Conservation (phyloP, 768 basidiomycete genomes). For the Mycena sanguinolenta region DNA sequence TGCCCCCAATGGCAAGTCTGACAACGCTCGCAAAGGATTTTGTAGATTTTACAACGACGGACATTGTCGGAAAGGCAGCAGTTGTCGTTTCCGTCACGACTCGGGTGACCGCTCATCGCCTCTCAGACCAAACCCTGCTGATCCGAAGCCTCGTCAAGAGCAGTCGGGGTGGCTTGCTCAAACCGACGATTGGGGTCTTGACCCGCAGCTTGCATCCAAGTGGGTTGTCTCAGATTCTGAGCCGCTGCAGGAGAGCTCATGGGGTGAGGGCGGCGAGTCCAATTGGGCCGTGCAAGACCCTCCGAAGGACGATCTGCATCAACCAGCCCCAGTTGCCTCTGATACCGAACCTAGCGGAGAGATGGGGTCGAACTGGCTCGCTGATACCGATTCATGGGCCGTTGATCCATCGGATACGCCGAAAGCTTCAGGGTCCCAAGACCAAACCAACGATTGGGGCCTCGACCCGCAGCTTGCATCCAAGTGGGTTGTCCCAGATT, state of each 20-base stretch:
- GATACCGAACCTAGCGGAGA: background rate
- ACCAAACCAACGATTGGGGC: conserved; percentile 16
- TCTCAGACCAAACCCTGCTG: background rate
- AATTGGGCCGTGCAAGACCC: background rate
- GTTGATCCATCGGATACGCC: background rate
- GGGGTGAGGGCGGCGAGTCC: background rate
- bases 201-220: background rate
- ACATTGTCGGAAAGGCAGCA: conserved; percentile 9
- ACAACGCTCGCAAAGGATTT: background rate
- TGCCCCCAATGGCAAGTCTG: background rate
- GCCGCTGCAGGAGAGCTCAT: conserved; percentile 1
- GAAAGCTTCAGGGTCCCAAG: background rate
- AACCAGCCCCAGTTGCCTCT: background rate
- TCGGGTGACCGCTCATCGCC: background rate
- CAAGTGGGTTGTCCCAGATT: background rate
- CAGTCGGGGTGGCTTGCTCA: conserved; percentile 13
- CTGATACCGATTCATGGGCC: conserved; percentile 16
- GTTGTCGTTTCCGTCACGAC: conserved; percentile 24
- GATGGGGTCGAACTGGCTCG: conserved; percentile 5
- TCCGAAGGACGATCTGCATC: background rate
- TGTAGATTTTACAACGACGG: conserved; percentile 14
- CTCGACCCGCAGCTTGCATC: background rate
- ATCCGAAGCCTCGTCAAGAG: background rate
- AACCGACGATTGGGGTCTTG: conserved; percentile 14
- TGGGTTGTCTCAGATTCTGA: background rate